Percentiles rank a stretch among this genome's conserved stretches.
These are phyloP conservation scores for Marsdenia floribunda DNA, from an alignment of 257 asterid species.

Conservation along the genomic window DNA sequence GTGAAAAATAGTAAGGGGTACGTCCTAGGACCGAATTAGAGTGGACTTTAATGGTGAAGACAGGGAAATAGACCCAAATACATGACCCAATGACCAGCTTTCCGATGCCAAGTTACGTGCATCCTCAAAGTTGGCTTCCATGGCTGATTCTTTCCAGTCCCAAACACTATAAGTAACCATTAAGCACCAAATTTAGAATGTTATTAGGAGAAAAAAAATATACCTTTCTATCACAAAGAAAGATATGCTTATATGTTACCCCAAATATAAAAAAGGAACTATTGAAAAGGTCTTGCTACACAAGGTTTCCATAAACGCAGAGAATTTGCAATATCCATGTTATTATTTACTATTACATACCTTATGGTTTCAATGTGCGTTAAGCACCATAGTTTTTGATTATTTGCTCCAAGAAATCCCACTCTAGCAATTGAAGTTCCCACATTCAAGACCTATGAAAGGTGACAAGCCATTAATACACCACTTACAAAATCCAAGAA, in stretches of 20 bases:
- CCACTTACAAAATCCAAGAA: neutral
- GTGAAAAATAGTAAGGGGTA: neutral
- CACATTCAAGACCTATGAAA: slow-evolving; percentile 64
- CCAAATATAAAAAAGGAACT: neutral
- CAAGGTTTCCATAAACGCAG: neutral
- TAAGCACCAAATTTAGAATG: neutral
- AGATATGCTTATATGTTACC: neutral
- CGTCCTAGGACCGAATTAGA: neutral
- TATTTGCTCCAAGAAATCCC: slow-evolving; percentile 66
- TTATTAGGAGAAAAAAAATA: neutral
- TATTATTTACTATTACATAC: slow-evolving; percentile 23
- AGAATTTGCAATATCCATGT: neutral
- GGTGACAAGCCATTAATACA: neutral
- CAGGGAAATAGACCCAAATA: slow-evolving; percentile 22
- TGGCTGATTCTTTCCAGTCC: slow-evolving; percentile 69
- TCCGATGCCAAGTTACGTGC: slow-evolving; percentile 81
- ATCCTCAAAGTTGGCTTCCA: slow-evolving; percentile 60
- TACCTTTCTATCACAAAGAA: too few species aligned
- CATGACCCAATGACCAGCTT: slow-evolving; percentile 66
- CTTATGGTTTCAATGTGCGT: slow-evolving; percentile 90
- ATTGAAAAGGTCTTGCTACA: neutral
- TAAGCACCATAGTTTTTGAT: slow-evolving; percentile 80
- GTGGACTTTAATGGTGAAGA: neutral
- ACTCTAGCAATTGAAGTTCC: slow-evolving; percentile 90
- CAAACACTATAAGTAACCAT: slow-evolving; percentile 51